phyloP scores from a whole-genome alignment of 345 rosid genomes.

The Reutealis trisperma region DNA sequence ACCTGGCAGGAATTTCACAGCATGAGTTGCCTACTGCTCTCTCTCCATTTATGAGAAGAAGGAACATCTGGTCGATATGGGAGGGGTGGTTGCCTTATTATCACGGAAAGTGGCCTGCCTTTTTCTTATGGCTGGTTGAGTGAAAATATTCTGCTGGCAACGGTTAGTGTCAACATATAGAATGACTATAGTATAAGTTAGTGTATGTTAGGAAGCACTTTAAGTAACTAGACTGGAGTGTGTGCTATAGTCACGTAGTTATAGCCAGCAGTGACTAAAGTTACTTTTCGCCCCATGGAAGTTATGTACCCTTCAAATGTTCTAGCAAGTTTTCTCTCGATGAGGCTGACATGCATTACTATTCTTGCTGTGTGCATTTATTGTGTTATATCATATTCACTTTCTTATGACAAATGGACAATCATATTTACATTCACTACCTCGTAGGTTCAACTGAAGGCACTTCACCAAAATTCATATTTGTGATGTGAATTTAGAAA shows the following conservation, averaged over 20 bases:
- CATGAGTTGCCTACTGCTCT: neutral
- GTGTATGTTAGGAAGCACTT: neutral
- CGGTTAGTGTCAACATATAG: neutral
- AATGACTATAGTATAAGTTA: neutral
- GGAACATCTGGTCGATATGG: too few relatives aligned
- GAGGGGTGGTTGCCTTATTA: neutral
- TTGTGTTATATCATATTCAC: neutral
- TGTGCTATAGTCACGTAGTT: neutral
- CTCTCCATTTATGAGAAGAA: neutral
- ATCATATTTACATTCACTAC: neutral
- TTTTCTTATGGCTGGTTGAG: neutral
- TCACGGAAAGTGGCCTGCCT: neutral
- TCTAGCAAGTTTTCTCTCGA: neutral
- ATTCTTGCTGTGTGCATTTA: neutral
- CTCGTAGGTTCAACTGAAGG: neutral
- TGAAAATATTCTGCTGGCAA: neutral
- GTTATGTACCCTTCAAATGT: neutral
- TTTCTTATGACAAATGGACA: neutral
- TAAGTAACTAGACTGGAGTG: neutral
- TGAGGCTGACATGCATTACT: neutral
- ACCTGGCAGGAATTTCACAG: neutral
- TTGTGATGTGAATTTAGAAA: slow-evolving; percentile 6
- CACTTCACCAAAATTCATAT: neutral
- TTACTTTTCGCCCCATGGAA: neutral
- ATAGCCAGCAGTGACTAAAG: neutral